phyloP scores from a whole-genome alignment of 2,329 filamentous ascomycete genomes.

The Fusarium chlamydosporum region DNA sequence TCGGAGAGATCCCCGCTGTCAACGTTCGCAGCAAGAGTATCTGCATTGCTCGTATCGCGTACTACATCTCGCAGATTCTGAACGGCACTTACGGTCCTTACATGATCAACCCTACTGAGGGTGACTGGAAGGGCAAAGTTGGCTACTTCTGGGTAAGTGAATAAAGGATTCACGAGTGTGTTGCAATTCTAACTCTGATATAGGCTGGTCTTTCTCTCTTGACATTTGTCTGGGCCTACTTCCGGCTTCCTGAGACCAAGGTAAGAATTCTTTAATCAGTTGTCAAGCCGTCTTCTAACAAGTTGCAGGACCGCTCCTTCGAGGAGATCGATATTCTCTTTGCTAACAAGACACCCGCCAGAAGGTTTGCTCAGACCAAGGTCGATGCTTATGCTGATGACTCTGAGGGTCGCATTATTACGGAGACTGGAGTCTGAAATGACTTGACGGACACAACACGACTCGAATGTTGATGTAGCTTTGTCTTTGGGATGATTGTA shows the following conservation, averaged over 20 bases:
- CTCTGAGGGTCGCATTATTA: conserved; percentile 14
- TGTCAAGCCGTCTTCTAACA: background rate
- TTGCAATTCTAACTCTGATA: background rate
- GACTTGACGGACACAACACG: too few relatives aligned
- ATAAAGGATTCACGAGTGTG: rapidly evolving
- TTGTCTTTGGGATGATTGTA: background rate
- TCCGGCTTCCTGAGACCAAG: conserved; percentile 54
- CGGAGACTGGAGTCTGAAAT: conserved; percentile 10
- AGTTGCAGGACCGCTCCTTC: conserved; percentile 48
- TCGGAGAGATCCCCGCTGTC: conserved; percentile 59
- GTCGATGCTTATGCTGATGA: conserved; percentile 22
- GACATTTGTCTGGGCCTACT: conserved; percentile 54
- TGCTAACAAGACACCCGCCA: conserved; percentile 50
- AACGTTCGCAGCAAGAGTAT: conserved; percentile 61
- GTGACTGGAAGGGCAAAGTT: conserved; percentile 56
- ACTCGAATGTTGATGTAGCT: rapidly evolving
- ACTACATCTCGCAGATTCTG: conserved; percentile 50
- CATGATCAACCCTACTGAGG: conserved; percentile 54
- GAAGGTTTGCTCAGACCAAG: conserved; percentile 54
- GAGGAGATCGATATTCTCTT: conserved; percentile 57
- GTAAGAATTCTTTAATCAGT: background rate
- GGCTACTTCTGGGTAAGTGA: conserved; percentile 50
- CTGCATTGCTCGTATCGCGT: conserved; percentile 56
- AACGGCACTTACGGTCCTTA: conserved; percentile 53
- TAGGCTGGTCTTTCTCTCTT: conserved; percentile 48